phyloP scores from a whole-genome alignment of 805 yeast species.

The Myxozyma geophila region DNA sequence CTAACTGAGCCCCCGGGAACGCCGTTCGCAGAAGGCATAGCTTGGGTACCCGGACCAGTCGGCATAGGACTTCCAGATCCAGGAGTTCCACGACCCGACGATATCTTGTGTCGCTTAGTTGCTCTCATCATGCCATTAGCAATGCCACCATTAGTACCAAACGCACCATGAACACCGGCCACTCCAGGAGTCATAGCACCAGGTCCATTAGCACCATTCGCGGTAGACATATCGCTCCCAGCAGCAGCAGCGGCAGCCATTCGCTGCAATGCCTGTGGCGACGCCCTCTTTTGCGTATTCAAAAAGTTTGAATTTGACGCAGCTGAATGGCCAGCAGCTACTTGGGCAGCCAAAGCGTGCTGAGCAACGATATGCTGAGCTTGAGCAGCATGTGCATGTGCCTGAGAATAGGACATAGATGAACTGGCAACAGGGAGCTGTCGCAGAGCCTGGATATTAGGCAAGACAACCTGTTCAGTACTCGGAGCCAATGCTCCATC shows the following conservation, averaged over 20 bases:
- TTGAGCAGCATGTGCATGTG: slow-evolving; percentile 15
- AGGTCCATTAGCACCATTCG: slow-evolving; percentile 9
- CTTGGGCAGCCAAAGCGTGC: slow-evolving; percentile 16
- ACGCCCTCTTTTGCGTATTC: slow-evolving; percentile 9
- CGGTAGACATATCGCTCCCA: not conserved
- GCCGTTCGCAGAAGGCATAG: slow-evolving; percentile 1
- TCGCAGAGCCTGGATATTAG: slow-evolving; percentile 15
- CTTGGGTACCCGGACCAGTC: not conserved
- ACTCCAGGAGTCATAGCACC: not conserved
- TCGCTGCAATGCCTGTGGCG: slow-evolving; percentile 11
- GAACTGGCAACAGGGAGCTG: slow-evolving; percentile 10
- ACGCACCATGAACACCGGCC: slow-evolving; percentile 2
- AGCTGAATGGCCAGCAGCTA: slow-evolving; percentile 11
- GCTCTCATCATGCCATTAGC: slow-evolving; percentile 4
- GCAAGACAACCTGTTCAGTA: slow-evolving; percentile 25
- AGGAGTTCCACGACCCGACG: slow-evolving; percentile 10
- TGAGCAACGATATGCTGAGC: slow-evolving; percentile 9
- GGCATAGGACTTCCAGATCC: slow-evolving; percentile 7
- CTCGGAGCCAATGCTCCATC: slow-evolving; percentile 72
- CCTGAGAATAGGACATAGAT: slow-evolving; percentile 10
- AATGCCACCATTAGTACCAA: not conserved
- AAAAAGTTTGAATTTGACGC: slow-evolving; percentile 9
- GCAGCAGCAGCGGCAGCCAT: slow-evolving; percentile 10
- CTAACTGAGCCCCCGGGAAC: slow-evolving; percentile 8
- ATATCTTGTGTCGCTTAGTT: slow-evolving; percentile 6